phyloP scores from a whole-genome alignment of 768 basidiomycete species.

The Mycena venus region DNA sequence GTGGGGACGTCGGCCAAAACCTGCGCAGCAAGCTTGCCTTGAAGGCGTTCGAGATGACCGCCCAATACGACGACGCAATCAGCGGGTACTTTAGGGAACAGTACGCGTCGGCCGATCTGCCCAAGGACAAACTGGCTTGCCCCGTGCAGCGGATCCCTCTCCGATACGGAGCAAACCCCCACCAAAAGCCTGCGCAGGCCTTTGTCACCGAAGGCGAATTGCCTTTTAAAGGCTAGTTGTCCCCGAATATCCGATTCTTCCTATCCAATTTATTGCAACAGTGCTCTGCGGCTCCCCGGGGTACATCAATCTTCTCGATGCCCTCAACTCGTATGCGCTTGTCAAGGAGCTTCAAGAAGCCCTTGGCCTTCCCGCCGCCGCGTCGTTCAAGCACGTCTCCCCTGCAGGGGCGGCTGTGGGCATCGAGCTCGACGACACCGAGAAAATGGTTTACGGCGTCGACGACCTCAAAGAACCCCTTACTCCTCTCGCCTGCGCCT shows the following conservation, averaged over 20 bases:
- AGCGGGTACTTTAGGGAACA: conserved; percentile 96
- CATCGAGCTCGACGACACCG: conserved; percentile 81
- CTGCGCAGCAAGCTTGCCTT: conserved; percentile 87
- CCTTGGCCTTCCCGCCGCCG: conserved; percentile 91
- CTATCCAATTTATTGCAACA: conserved; percentile 44
- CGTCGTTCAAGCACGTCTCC: conserved; percentile 99
- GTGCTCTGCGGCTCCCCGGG: conserved; percentile 95
- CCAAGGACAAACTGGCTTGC: conserved; percentile 71
- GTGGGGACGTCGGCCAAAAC: conserved; percentile 80
- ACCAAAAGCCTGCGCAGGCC: conserved; percentile 98
- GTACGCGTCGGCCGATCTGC: conserved; percentile 87
- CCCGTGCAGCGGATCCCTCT: conserved; percentile 87
- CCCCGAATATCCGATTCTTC: not conserved
- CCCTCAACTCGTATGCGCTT: conserved; percentile 95
- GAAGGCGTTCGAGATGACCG: conserved; percentile 98
- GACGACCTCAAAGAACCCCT: conserved; percentile 94
- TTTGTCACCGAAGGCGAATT: conserved; percentile 90
- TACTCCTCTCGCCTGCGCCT: conserved; percentile 91
- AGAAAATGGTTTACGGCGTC: conserved; percentile 96
- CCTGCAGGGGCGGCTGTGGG: conserved; percentile 98
- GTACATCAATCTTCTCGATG: conserved; percentile 98
- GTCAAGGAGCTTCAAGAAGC: conserved; percentile 94
- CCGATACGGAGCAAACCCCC: conserved; percentile 97
- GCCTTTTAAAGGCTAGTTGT: conserved; percentile 87
- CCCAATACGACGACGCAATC: conserved; percentile 95